Percentiles rank a stretch among this genome's conserved stretches.
These are phyloP conservation scores for Colletotrichum caudatum DNA, from an alignment of 2,329 filamentous ascomycete genomes.

Conservation along the genomic window DNA sequence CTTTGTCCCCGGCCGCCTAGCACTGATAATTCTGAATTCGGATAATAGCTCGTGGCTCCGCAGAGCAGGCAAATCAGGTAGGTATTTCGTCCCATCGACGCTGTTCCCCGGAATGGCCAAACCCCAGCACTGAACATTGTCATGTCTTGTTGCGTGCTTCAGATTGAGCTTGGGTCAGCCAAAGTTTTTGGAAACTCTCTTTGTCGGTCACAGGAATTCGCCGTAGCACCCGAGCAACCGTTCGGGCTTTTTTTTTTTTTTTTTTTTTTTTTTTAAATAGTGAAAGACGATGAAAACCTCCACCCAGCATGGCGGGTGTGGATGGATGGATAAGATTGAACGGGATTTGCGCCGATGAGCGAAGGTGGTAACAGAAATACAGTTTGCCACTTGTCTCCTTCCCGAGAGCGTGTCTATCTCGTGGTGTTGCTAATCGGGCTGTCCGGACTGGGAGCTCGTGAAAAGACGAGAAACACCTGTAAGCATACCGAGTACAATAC, in stretches of 20 bases:
- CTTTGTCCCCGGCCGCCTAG: background rate
- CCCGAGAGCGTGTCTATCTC: background rate
- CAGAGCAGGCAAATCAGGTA: background rate
- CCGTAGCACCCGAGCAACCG: constrained; percentile 33
- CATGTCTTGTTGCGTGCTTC: constrained; percentile 34
- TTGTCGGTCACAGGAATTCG: constrained; percentile 22
- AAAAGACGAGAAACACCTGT: background rate
- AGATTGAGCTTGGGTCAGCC: constrained; percentile 29
- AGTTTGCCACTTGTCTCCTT: constrained; percentile 10
- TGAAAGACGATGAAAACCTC: background rate
- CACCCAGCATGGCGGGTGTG: background rate
- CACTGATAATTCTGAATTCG: background rate
- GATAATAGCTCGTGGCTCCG: constrained; percentile 12
- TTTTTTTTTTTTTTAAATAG: background rate
- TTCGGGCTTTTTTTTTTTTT: background rate
- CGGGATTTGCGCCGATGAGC: background rate
- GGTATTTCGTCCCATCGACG: constrained; percentile 21
- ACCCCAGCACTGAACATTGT: constrained; percentile 32
- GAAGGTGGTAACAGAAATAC: background rate
- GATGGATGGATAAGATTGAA: background rate
- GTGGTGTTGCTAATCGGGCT: background rate
- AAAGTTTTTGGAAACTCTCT: constrained; percentile 29
- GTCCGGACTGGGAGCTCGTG: background rate
- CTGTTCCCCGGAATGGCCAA: constrained; percentile 19
- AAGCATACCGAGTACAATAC: constrained; percentile 3